Percentiles rank a stretch among this genome's conserved stretches.
Evolutionary conservation across 805 yeast genomes (phyloP).

Genomic region (Hanseniaspora taiwanica): DNA sequence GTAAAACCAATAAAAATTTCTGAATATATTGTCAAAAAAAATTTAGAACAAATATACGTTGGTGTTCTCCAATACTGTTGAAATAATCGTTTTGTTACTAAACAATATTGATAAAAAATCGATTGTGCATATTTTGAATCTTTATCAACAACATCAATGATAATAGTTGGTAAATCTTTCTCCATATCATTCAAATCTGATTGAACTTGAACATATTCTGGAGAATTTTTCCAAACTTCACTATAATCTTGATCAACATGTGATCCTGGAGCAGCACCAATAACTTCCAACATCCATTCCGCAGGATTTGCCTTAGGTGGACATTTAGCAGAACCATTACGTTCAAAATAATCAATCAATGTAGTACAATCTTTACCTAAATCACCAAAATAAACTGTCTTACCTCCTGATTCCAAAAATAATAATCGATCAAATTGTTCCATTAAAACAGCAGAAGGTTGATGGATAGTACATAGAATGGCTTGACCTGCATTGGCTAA

Average conservation of each 20-base stretch:
- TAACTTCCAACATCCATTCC: slow-evolving; percentile 84
- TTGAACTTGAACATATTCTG: slow-evolving; percentile 44
- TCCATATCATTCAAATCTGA: slow-evolving; percentile 55
- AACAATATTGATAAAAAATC: slow-evolving; percentile 26
- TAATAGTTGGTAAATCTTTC: slow-evolving; percentile 32
- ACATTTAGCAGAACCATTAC: slow-evolving; percentile 50
- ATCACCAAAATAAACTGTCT: slow-evolving; percentile 66
- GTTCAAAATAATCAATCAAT: slow-evolving; percentile 53
- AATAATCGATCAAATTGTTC: slow-evolving; percentile 68
- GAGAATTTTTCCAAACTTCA: slow-evolving; percentile 66
- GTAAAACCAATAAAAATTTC: slow-evolving; percentile 60
- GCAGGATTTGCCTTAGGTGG: slow-evolving; percentile 68
- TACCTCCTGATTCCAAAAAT: slow-evolving; percentile 57
- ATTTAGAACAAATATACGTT: slow-evolving; percentile 46
- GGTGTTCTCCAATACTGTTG: slow-evolving; percentile 62
- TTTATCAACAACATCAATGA: slow-evolving; percentile 22
- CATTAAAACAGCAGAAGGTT: slow-evolving; percentile 70
- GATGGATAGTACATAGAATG: slow-evolving; percentile 66
- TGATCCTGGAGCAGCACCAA: slow-evolving; percentile 75
- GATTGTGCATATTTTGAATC: slow-evolving; percentile 33
- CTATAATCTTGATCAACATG: slow-evolving; percentile 59
- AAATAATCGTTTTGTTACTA: slow-evolving; percentile 41
- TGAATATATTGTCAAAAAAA: slow-evolving; percentile 37
- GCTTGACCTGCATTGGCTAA: slow-evolving; percentile 51
- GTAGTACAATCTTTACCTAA: slow-evolving; percentile 45